Evolutionary conservation across 1,284 basidiomycete genomes (phyloP), one percentile per base, ranked within the genome.

Genomic region (Cutaneotrichosporon arboriforme): DNA sequence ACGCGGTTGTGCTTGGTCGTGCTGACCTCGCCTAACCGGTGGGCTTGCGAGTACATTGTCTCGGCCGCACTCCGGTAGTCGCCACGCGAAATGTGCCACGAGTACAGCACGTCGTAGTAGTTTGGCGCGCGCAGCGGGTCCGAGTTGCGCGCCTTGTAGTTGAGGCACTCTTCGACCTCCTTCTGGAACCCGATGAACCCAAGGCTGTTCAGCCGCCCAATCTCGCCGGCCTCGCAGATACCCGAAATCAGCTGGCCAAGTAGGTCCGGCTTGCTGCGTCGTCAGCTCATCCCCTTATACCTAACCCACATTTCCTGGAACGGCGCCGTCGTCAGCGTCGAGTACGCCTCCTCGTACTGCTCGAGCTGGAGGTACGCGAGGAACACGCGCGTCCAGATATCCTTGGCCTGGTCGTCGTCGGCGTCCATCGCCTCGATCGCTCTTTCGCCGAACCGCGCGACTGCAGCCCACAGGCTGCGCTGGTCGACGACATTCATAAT

Each of bases 41-140:
- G 81, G 15, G 88, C 91, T 57, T 91, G 86, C 65, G 92, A 88
- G 73, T 96, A 97, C 93, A 98, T 97, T 20, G 85, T 85, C 51
- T 87, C 80, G 12, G 88, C 88, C 50, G 91, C 91, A 67, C 83
- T 89, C 48, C 88, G 82, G 76, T 91, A 91, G 69, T 96, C 90
- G 33, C 88, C 88, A 70, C 88, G 80, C 49, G 82, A 81, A 59
- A 87, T 83, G 72, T 90, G 87, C 88, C 92, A 98, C 45, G 90
- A 86, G 77, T 97, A 97, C n/a, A 98, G 77, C 54, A 98, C 88
- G 62, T 84, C 82, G 46, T 91, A 88, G 78, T 97, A 98, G 68
- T 86, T 87, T 0, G 93, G 93, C 40, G 80, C 81, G 39, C 85
- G 78, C 48, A 89, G 81, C 42, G 94, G 91, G 76, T 97, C 89